These are phyloP conservation scores for Pythium coloratum DNA, from an alignment of 352 stramenopile species.

Conservation along the genomic window DNA sequence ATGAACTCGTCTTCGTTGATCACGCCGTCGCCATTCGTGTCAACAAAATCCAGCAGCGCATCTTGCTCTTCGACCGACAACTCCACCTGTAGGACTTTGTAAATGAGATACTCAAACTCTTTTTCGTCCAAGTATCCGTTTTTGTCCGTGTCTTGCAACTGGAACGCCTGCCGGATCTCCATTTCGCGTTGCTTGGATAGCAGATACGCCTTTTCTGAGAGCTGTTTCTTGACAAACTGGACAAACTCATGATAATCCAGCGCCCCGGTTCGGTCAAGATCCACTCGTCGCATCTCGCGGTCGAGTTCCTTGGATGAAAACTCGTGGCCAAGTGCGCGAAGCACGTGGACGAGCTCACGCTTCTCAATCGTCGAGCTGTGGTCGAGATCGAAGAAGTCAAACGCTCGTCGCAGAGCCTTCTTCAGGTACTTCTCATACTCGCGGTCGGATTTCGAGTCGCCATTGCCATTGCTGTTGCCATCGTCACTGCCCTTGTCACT, in stretches of 20 bases:
- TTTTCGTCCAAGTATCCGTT: constrained; percentile 67
- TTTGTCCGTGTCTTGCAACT: constrained; percentile 64
- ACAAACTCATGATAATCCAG: constrained; percentile 81
- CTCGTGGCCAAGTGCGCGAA: constrained; percentile 70
- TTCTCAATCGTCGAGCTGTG: constrained; percentile 73
- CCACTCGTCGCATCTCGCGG: constrained; percentile 51
- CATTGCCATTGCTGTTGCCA: not conserved
- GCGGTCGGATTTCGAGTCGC: constrained; percentile 43
- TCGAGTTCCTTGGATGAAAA: constrained; percentile 69
- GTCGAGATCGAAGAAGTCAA: constrained; percentile 81
- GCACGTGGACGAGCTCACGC: constrained; percentile 58
- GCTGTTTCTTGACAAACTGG: constrained; percentile 62
- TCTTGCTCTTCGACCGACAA: constrained; percentile 73
- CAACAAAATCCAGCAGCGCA: constrained; percentile 67
- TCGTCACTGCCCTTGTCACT: constrained; percentile 6
- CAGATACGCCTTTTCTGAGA: constrained; percentile 55
- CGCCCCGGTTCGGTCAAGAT: constrained; percentile 64
- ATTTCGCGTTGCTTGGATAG: constrained; percentile 64
- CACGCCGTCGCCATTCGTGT: constrained; percentile 55
- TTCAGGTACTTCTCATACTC: constrained; percentile 69
- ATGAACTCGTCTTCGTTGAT: constrained; percentile 78
- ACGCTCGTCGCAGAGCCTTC: constrained; percentile 55
- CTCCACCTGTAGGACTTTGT: constrained; percentile 73
- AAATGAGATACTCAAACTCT: constrained; percentile 77
- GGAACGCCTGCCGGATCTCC: constrained; percentile 73